phyloP scores from a whole-genome alignment of 495 filamentous ascomycete species.

The Xylaria bambusicola region DNA sequence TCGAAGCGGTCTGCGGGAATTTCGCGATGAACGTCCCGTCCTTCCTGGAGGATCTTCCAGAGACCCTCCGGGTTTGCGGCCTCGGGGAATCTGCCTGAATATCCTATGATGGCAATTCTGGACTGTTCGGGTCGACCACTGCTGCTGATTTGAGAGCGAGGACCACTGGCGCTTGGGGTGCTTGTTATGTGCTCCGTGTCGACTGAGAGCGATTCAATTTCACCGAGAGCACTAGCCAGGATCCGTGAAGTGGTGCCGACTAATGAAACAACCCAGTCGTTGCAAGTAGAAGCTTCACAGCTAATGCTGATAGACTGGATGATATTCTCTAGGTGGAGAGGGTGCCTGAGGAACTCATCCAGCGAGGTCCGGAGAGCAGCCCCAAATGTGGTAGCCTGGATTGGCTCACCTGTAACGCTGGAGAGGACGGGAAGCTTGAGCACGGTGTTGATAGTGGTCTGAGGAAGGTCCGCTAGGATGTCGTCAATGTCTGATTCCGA shows the following conservation, averaged over 20 bases:
- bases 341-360: not conserved
- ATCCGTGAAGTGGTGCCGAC: constrained; percentile 4
- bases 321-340: not conserved
- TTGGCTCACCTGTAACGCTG: not conserved
- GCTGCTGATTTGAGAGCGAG: not conserved
- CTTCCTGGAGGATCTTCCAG: constrained; percentile 64
- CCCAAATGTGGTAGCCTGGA: not conserved
- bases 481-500: constrained; percentile 57
- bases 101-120: not conserved
- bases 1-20: constrained; percentile 71
- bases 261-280: not conserved
- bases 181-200: not conserved
- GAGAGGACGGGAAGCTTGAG: not conserved
- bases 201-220: not conserved
- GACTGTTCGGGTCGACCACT: not conserved
- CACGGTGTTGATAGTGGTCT: constrained; percentile 29
- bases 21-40: constrained; percentile 50
- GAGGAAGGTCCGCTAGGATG: constrained; percentile 54
- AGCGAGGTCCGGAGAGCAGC: not conserved
- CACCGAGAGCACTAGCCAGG: not conserved
- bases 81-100: constrained; percentile 4
- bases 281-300: not conserved
- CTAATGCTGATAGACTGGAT: not conserved
- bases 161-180: not conserved
- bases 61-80: constrained; percentile 56